Evolutionary conservation across 139 green algal genomes (phyloP), one percentile per base, ranked within the genome.

Genomic region (Dunaliella primolecta): DNA sequence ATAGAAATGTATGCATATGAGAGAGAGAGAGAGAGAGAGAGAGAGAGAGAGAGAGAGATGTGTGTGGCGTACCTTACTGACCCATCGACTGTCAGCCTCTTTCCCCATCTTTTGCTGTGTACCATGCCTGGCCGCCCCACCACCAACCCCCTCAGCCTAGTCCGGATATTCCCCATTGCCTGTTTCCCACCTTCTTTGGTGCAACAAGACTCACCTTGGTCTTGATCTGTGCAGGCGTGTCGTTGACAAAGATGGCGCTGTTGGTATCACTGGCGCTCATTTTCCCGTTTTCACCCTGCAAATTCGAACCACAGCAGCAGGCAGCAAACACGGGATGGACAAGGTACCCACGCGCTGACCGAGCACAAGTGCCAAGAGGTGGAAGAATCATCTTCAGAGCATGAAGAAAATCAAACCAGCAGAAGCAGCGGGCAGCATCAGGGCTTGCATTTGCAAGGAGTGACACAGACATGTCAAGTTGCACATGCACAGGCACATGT

Each of bases 221-320:
- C 87, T 95, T 95, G 78, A 98, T 98, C 34, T 96, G 79, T 89
- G 96, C 96, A 29, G 93, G 84, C 1, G 93, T 97, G 90, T 99
- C 97, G 32, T 92, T 97, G 7, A 98, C 95, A 88, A 97, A 99
- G 76, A 99, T 98, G 83, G 96, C 95, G 36, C 89, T 96, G 87
- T 88, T 98, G 35, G 91, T 84, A 85, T 98, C 95, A 74, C 87
- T 95, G 3, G 97, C 96, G 75, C 88, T 96, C 97, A 99, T 99
- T 91, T 99, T 99, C 76, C 96, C 96, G 84, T 84, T 96, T 86
- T 98, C 96, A n/a, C 97, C 97, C 93, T 99, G 95, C 71, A 81
- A 81, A 3, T 3, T 27, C 24, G 3, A 3, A 78, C 72, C 72
- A 78, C 72, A 78, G 56, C 56, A 72, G 56, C 20, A 72, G 56